These are phyloP conservation scores for Ophiorrhiza pumila DNA, from an alignment of 257 asterid genomes.

Conservation along the genomic window DNA sequence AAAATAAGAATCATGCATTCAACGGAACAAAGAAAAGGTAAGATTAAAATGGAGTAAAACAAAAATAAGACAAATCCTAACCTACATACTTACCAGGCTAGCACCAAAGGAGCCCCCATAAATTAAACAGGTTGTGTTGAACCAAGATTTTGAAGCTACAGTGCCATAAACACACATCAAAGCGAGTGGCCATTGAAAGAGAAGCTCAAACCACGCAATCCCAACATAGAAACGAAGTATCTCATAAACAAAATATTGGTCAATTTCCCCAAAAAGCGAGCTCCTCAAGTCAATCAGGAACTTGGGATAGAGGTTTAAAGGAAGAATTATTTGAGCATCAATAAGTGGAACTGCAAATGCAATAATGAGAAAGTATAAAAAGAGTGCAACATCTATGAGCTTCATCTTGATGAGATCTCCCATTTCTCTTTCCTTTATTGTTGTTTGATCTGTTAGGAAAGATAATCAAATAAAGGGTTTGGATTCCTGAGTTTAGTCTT, in stretches of 20 bases:
- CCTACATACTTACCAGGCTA: conserved; percentile 51
- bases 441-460: background rate
- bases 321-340: conserved; percentile 65
- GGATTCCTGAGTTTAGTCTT: background rate
- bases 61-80: background rate
- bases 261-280: conserved; percentile 55
- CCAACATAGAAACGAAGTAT: conserved; percentile 81
- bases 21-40: background rate
- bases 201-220: conserved; percentile 65
- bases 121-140: conserved; percentile 65
- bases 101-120: conserved; percentile 66
- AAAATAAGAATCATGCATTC: background rate
- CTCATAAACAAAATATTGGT: conserved; percentile 59
- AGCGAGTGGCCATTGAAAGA: conserved; percentile 82
- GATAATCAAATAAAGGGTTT: background rate
- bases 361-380: conserved; percentile 56
- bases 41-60: background rate
- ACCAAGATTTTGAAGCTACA: conserved; percentile 69
- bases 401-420: conserved; percentile 41
- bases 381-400: conserved; percentile 51
- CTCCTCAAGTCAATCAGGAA: conserved; percentile 49
- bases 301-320: conserved; percentile 51
- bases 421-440: conserved; percentile 28
- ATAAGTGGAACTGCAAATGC: conserved; percentile 68
- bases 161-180: conserved; percentile 52